Conservation (phyloP, 345 rosid genomes). For the Punica granatum region DNA sequence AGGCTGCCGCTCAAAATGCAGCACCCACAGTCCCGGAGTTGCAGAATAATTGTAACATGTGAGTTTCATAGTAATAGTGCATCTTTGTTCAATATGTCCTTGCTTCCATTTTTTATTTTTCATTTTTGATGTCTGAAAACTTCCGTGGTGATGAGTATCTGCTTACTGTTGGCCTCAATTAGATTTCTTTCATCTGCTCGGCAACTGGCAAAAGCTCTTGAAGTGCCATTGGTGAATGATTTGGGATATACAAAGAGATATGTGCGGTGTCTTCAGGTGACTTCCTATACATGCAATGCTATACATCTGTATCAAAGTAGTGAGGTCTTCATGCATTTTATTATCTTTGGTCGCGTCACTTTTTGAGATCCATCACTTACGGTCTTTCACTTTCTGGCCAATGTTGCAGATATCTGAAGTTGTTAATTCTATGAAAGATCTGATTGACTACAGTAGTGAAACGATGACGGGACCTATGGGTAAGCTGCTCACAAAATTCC, state of each 20-base stretch:
- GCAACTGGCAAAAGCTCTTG: slow-evolving; percentile 95
- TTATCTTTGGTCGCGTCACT: background rate
- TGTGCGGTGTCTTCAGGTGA: slow-evolving; percentile 96
- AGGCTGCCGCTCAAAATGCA: slow-evolving; percentile 78
- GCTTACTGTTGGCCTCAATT: background rate
- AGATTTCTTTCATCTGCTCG: slow-evolving; percentile 99
- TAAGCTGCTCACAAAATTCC: slow-evolving; percentile 24
- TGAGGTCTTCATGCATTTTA: background rate
- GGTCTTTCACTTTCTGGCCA: background rate
- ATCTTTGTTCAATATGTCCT: background rate
- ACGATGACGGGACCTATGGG: slow-evolving; percentile 94
- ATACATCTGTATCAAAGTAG: background rate
- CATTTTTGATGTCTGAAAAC: background rate
- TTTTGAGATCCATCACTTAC: background rate
- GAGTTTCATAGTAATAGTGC: slow-evolving; percentile 18
- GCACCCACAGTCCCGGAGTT: slow-evolving; percentile 71
- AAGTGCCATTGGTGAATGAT: slow-evolving; percentile 96
- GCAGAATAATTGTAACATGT: slow-evolving; percentile 87
- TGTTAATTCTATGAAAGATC: slow-evolving; percentile 97
- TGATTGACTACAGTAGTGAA: slow-evolving; percentile 94
- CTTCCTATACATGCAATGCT: too few species aligned
- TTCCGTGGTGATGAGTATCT: background rate
- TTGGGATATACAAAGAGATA: slow-evolving; percentile 98
- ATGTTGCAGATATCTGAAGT: slow-evolving; percentile 84
- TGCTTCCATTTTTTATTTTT: background rate